phyloP scores from a whole-genome alignment of 345 rosid species.

The Psidium friedrichsthalianum region DNA sequence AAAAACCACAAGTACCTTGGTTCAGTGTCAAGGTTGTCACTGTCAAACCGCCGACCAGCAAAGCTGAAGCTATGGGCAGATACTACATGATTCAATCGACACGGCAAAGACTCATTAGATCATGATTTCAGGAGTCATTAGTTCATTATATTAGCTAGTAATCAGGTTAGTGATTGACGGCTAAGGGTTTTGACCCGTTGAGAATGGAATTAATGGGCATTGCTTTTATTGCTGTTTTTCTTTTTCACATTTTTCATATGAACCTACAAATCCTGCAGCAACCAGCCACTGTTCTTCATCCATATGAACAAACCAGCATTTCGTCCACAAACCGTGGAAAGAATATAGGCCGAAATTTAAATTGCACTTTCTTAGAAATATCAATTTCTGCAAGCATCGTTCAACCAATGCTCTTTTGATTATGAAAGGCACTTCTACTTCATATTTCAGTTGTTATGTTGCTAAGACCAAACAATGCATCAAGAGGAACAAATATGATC shows the following conservation, averaged over 20 bases:
- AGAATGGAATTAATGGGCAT: not conserved
- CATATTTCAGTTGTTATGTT: not conserved
- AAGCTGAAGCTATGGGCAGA: constrained; percentile 87
- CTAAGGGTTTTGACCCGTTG: not conserved
- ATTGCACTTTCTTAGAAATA: not conserved
- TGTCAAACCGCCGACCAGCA: constrained; percentile 82
- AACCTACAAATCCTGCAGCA: not conserved
- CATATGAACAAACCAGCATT: not conserved
- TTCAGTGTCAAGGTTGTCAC: constrained; percentile 70
- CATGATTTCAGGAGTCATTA: not conserved
- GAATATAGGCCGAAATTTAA: not conserved
- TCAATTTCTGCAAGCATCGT: not conserved
- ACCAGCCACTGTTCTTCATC: not conserved
- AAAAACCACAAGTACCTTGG: constrained; percentile 42
- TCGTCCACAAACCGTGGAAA: not conserved
- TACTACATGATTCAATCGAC: constrained; percentile 36
- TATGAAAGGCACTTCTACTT: not conserved
- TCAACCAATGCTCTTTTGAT: not conserved
- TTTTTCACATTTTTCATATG: not conserved
- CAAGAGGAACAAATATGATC: not conserved
- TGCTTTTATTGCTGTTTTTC: not conserved
- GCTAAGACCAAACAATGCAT: not conserved
- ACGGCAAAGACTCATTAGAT: not conserved
- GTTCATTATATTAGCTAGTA: not conserved
- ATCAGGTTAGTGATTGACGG: not conserved